Evolutionary conservation across 352 stramenopile genomes (phyloP), one percentile per base, ranked within the genome.

Genomic region (Phytophthora meadii): DNA sequence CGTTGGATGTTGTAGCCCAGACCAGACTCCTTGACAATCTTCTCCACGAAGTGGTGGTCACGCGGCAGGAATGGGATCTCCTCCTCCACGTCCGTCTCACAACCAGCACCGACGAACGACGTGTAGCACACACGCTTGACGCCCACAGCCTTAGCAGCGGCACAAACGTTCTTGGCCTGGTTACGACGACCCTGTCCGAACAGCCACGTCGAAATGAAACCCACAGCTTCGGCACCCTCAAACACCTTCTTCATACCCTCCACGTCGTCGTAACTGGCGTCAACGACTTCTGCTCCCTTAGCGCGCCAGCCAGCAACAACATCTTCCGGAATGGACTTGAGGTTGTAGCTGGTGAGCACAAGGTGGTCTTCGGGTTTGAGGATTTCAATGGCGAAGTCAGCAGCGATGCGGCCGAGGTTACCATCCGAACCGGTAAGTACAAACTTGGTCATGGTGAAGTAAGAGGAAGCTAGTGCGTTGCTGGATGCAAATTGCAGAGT

Each of bases 81-180:
- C 37, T 72, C 64, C 39, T 72, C 64, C 5, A 28, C 64, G 5
- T 68, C 51, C 1, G 51, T 52, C 24, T 63, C 19, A 5, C 54
- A 46, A 15, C 64, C 64, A 14, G 64, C 58, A 46, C 58, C 64
- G 7, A 44, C 58, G 3, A 44, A 41, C 5, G 64, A 72, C 5
- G 64, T 72, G 50, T 72, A 72, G 44, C 64, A 72, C n/a, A 72
- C 34, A 24, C 64, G 56, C 57, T 68, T 72, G 4, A 72, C 64
- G 2, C 57, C 64, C 17, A 36, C 42, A 22, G 44, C 57, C 17
- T 68, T 72, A 24, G 64, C 64, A 6, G 46, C 39, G 2, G 63
- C 44, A 15, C 62, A 19, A 1, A 44, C 64, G 17, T 68, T 72
- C 58, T 72, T 68, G 45, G 53, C 48, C 51, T 72, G 64, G 37